These are phyloP conservation scores for Erucastrum elatum DNA, from an alignment of 345 rosid genomes.

Conservation along the genomic window DNA sequence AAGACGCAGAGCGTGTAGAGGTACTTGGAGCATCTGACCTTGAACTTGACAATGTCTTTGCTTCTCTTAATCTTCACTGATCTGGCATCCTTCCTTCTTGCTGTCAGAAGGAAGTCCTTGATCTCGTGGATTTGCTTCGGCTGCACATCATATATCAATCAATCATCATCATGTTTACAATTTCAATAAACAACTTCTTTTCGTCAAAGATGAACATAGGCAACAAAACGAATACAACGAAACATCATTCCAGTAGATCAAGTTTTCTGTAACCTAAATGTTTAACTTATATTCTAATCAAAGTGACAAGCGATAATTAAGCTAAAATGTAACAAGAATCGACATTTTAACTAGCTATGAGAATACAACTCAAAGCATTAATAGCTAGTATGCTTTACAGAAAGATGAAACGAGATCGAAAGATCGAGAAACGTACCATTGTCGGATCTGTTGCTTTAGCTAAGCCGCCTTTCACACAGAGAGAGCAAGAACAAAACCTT, in stretches of 20 bases:
- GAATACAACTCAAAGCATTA: neutral
- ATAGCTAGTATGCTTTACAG: neutral
- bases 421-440: constrained; percentile 2
- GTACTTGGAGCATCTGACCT: constrained; percentile 91
- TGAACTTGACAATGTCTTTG: constrained; percentile 81
- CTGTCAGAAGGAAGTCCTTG: constrained; percentile 95
- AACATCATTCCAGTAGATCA: neutral
- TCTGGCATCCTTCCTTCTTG: constrained; percentile 91
- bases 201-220: neutral
- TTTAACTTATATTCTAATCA: neutral
- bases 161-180: neutral
- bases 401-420: neutral
- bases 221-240: neutral
- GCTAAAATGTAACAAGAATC: neutral
- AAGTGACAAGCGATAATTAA: neutral
- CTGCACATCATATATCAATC: constrained; percentile 36
- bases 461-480: constrained; percentile 10
- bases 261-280: neutral
- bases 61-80: constrained; percentile 91
- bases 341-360: neutral
- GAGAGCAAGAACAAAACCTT: constrained; percentile 10
- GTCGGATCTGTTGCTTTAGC: neutral
- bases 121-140: constrained; percentile 97
- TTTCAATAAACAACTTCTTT: neutral
- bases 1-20: constrained; percentile 88